These are phyloP conservation scores for Linaria vulgaris DNA, from an alignment of 257 asterid genomes.

Conservation along the genomic window DNA sequence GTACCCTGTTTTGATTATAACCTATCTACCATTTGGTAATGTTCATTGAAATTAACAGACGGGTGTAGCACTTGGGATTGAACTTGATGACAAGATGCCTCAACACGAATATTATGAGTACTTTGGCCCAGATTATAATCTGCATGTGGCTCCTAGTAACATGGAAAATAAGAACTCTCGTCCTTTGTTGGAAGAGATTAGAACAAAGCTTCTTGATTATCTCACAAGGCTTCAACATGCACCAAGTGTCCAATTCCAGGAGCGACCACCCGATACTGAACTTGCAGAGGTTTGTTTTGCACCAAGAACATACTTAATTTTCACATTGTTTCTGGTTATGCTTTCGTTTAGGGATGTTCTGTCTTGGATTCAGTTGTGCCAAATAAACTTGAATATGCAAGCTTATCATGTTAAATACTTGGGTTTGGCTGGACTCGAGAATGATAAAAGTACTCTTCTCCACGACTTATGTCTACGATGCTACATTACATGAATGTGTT, in stretches of 20 bases:
- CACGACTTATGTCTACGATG: neutral
- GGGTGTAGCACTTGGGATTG: constrained; percentile 66
- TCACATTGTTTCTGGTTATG: neutral
- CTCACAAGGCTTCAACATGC: constrained; percentile 68
- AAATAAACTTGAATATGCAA: neutral
- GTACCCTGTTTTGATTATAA: constrained; percentile 1
- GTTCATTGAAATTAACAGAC: constrained; percentile 42
- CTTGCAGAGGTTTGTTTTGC: constrained; percentile 53
- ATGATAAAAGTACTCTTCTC: neutral
- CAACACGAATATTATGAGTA: constrained; percentile 65
- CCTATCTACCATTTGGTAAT: constrained; percentile 23
- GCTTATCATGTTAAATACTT: neutral
- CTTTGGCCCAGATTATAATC: constrained; percentile 63
- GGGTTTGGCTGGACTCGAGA: neutral
- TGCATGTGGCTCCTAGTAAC: constrained; percentile 69
- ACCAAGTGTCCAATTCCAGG: constrained; percentile 70
- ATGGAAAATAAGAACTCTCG: constrained; percentile 70
- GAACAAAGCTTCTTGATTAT: constrained; percentile 60
- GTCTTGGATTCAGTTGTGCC: neutral
- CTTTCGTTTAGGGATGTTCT: neutral
- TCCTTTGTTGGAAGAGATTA: constrained; percentile 51
- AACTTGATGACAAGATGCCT: constrained; percentile 68
- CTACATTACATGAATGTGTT: neutral
- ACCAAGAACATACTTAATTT: constrained; percentile 20
- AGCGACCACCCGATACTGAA: constrained; percentile 62